phyloP scores from a whole-genome alignment of 2,329 filamentous ascomycete genomes.

The Diplodia intermedia region DNA sequence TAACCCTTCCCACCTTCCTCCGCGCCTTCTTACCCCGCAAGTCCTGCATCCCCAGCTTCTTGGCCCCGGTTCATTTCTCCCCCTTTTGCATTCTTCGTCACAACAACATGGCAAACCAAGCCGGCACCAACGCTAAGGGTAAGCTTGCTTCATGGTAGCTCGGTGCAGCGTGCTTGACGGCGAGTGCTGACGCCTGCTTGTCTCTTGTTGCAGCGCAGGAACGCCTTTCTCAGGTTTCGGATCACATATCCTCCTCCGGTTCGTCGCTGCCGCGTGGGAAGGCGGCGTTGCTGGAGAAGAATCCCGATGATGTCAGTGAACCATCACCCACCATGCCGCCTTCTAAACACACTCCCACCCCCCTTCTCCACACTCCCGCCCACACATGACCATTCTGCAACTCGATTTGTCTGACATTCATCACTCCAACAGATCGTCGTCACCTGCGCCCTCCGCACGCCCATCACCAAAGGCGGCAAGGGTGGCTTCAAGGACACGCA shows the following conservation, averaged over 20 bases:
- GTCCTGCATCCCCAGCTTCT: constrained; percentile 30
- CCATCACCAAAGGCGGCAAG: constrained; percentile 91
- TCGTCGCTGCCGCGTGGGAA: constrained; percentile 48
- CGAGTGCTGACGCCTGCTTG: constrained; percentile 1
- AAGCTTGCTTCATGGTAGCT: constrained; percentile 13
- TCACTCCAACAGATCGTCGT: constrained; percentile 72
- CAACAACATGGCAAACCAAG: constrained; percentile 47
- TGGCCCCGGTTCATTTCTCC: not conserved
- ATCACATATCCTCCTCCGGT: constrained; percentile 59
- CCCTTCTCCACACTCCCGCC: too few species aligned
- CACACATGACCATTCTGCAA: not conserved
- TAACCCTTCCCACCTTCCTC: constrained; percentile 7
- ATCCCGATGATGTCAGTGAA: constrained; percentile 62
- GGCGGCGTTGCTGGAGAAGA: constrained; percentile 58
- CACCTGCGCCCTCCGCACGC: constrained; percentile 87
- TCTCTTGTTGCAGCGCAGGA: constrained; percentile 56
- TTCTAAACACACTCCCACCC: not conserved
- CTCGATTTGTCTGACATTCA: not conserved
- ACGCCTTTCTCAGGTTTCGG: constrained; percentile 65
- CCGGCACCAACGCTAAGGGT: constrained; percentile 39
- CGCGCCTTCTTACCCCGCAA: constrained; percentile 4
- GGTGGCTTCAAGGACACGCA: constrained; percentile 95
- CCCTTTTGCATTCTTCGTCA: not conserved
- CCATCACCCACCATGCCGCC: not conserved
- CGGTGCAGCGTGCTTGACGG: not conserved